Evolutionary conservation across 1,284 basidiomycete genomes (phyloP).

Genomic region (Porogramme epimiltina): DNA sequence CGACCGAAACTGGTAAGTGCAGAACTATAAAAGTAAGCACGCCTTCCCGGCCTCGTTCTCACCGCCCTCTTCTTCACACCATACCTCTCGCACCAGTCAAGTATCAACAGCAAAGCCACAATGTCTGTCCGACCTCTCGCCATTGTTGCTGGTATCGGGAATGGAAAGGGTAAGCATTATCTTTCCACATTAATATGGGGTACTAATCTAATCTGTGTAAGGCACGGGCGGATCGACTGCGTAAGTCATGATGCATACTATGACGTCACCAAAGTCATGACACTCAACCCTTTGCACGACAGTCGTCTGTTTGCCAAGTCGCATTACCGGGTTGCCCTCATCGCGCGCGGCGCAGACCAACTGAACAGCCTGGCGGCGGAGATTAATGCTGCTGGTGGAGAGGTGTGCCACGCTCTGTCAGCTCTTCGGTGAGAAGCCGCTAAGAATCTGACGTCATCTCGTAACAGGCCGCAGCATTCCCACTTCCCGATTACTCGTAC

Average conservation of each 20-base stretch:
- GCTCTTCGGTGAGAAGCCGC: background rate
- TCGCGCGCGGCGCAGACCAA: constrained; percentile 59
- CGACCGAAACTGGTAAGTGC: no score
- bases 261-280: background rate
- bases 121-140: constrained; percentile 47
- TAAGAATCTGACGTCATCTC: background rate
- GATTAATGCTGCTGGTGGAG: constrained; percentile 57
- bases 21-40: no score
- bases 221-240: constrained; percentile 67
- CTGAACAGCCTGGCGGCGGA: constrained; percentile 56
- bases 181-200: background rate
- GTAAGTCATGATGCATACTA: constrained; percentile 43
- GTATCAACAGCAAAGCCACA: no score
- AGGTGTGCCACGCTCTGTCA: constrained; percentile 38
- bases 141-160: constrained; percentile 58
- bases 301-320: constrained; percentile 64
- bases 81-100: no score
- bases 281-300: background rate
- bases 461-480: constrained; percentile 59
- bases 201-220: no score
- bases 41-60: background rate
- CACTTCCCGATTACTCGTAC: constrained; percentile 55
- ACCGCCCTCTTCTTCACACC: background rate
- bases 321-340: constrained; percentile 69
- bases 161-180: constrained; percentile 33